Conservation (phyloP, 2,329 filamentous ascomycete species). For the Colletotrichum kahawae region DNA sequence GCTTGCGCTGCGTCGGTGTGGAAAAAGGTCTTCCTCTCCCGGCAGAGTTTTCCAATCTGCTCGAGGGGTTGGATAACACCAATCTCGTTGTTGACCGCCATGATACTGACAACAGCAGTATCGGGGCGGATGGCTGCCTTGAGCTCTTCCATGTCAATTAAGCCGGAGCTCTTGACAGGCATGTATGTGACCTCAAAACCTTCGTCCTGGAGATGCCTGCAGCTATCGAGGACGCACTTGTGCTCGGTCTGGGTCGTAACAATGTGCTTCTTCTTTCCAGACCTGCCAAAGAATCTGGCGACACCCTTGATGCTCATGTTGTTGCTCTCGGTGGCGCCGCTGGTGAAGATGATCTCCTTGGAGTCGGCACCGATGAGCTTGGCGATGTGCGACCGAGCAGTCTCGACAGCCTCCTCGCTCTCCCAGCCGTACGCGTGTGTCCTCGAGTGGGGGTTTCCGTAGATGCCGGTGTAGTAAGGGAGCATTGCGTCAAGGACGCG, state of each 20-base stretch:
- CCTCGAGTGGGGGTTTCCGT: conserved; percentile 95
- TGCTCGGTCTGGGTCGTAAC: conserved; percentile 98
- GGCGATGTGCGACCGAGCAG: conserved; percentile 83
- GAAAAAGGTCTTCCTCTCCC: conserved; percentile 94
- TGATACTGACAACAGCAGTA: conserved; percentile 91
- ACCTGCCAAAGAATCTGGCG: conserved; percentile 89
- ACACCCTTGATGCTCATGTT: conserved; percentile 99
- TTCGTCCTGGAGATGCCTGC: conserved; percentile 94
- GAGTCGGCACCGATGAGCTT: conserved; percentile 89
- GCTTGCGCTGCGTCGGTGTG: conserved; percentile 97
- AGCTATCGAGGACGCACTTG: conserved; percentile 98
- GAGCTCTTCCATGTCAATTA: conserved; percentile 83
- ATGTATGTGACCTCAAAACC: conserved; percentile 98
- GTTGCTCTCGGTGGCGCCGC: conserved; percentile 97
- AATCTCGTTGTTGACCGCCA: conserved; percentile 99
- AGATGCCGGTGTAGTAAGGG: conserved; percentile 89
- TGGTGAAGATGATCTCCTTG: conserved; percentile 99
- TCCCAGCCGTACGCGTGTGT: conserved; percentile 99
- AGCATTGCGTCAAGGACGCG: conserved; percentile 97
- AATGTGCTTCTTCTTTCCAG: conserved; percentile 97
- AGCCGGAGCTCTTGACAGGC: conserved; percentile 84
- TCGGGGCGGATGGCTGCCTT: conserved; percentile 90
- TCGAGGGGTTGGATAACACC: conserved; percentile 97
- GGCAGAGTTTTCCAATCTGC: conserved; percentile 91
- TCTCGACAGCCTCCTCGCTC: conserved; percentile 90